Evolutionary conservation across 306 rosid genomes (phyloP), one percentile per base, ranked within the genome.

Genomic region (Prunus armeniaca): DNA sequence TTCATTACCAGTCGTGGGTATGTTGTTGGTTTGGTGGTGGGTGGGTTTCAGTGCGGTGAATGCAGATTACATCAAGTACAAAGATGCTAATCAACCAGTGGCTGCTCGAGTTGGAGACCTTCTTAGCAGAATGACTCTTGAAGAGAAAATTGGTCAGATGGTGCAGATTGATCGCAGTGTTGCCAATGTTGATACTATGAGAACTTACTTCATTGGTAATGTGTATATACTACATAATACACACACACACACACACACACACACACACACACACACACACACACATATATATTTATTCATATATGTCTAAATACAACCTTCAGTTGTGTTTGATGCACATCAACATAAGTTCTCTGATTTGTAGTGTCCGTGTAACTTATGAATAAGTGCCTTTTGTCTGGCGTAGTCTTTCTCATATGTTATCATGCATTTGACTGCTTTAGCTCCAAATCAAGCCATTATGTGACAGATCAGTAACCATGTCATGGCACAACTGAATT

Each of bases 71-170:
- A 10, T 89, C 84, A 87, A 67, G 61, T 95, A 95, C 86, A 95
- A 90, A 83, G 97, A 95, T 71, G 87, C 99, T 2, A 85, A 78
- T 17, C 92, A 86, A 73, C 84, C 93, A 0, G 78, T 77, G 67
- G 87, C 76, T 1, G 80, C 76, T 84, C 93, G 99, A 63, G 89
- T 90, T 68, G 82, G 58, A 78, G 99, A 95, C 80, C 89, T 95
- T 81, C 76, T 92, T 73, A 46, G 73, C 73, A 78, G 93, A 78
- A 95, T 95, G 99, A 95, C 90, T 56, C 77, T 95, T 10, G 91
- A 90, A 72, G 99, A 95, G 88, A 95, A 95, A 77, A 92, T 95
- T 81, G 99, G 99, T 83, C 99, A 95, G 86, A 95, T 95, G 99
- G 80, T 81, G 71, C 99, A 95, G 82, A 95, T 95, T 83, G 99